These are phyloP conservation scores for Amanita rubescens DNA, from an alignment of 768 basidiomycete genomes.

Conservation along the genomic window DNA sequence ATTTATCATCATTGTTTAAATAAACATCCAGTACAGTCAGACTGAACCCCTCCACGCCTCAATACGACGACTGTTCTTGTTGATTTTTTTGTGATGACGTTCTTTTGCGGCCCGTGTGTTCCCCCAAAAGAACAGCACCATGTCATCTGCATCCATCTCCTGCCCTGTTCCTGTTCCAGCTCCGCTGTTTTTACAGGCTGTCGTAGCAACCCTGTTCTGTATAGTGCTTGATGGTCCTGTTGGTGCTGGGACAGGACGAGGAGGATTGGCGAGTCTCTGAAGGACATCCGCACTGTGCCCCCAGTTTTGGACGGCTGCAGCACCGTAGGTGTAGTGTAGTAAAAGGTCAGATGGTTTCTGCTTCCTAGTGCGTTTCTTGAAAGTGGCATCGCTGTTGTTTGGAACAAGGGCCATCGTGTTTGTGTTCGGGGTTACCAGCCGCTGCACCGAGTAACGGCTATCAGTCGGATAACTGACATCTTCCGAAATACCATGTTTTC, in stretches of 20 bases:
- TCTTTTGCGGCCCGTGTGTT: constrained; percentile 11
- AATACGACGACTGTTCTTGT: too few relatives aligned
- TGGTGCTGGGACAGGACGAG: constrained; percentile 15
- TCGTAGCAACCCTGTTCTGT: neutral
- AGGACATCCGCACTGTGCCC: too few relatives aligned
- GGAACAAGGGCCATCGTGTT: too few relatives aligned
- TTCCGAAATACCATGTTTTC: neutral
- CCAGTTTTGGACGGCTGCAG: too few relatives aligned
- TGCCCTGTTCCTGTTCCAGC: constrained; percentile 8
- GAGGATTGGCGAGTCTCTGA: constrained; percentile 9
- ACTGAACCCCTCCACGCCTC: too few relatives aligned
- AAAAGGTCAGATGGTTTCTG: constrained; percentile 19
- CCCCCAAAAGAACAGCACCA: constrained; percentile 9
- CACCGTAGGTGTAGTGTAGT: too few relatives aligned
- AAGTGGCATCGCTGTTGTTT: constrained; percentile 21
- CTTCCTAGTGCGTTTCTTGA: constrained; percentile 13
- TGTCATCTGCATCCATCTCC: constrained; percentile 16
- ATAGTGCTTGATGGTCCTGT: too few relatives aligned
- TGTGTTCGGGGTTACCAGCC: neutral
- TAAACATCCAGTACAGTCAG: too few relatives aligned
- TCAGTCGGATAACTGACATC: neutral
- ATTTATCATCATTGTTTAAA: too few relatives aligned
- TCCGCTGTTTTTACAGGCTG: neutral
- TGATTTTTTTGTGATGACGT: constrained; percentile 14
- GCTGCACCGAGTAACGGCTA: neutral